Evolutionary conservation across 257 asterid species (phyloP), one percentile per base, ranked within the genome.

Genomic region (Gentiana macrophylla): DNA sequence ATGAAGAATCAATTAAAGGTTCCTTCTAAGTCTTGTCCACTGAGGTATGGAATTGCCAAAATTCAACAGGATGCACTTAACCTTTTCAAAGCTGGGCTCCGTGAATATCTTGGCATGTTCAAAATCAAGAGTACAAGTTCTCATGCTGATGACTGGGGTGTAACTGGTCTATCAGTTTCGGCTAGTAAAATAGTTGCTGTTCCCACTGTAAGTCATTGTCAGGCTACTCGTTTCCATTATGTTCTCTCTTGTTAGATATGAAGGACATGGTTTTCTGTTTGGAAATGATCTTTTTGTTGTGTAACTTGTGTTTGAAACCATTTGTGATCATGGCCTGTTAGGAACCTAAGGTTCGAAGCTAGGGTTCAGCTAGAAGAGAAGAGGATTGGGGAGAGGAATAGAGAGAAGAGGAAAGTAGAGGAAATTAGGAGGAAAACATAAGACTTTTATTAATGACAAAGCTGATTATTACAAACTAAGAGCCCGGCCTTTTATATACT

Each of bases 1-100:
- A 78, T 60, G 58, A 74, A 0, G 95, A 86, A 66, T 87, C 95
- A 56, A 66, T 72, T 35, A 84, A 75, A 91, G 84, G 69, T 84
- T 86, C 67, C 96, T 60, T 91, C 98, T 24, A 86, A 82, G 71
- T 91, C 98, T 50, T 80, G 96, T 72, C 80, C 96, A 24, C 68
- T 91, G 48, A 84, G 96, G 66, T 82, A 84, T 67, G 96, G 96
- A 67, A 60, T 72, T 58, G 64, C 83, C 52, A 91, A 84, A 80
- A 82, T 91, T 64, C 94, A 86, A 79, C 96, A 86, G 75, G 96
- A 91, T 70, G 80, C 96, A 64, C 65, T 79, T 55, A 74, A 69
- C 72, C 80, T 91, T 59, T 91, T 91, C 80, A 82, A 84, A 67
- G 81, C 87, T 32, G 96, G 80, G 49, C 69, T 91, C 45, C 96